These are phyloP conservation scores for Agaricus blazei DNA, from an alignment of 768 basidiomycete genomes.

Conservation along the genomic window DNA sequence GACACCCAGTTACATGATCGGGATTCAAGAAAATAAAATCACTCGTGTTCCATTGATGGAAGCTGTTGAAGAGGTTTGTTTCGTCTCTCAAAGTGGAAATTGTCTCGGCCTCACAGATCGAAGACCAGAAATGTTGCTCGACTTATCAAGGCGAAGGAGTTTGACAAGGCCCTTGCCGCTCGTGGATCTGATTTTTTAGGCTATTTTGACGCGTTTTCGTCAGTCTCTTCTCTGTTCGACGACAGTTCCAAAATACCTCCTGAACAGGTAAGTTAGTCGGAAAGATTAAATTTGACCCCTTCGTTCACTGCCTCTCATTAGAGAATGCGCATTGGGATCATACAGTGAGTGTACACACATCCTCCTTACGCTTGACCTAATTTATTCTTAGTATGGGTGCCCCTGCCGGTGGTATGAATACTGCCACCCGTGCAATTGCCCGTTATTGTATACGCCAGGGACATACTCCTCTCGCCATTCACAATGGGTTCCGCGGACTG, in stretches of 20 bases:
- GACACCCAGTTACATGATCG: slow-evolving; percentile 97
- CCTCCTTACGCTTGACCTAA: neutral
- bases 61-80: slow-evolving; percentile 77
- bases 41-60: slow-evolving; percentile 88
- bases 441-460: slow-evolving; percentile 92
- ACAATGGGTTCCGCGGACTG: slow-evolving; percentile 95
- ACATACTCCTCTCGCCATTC: slow-evolving; percentile 86
- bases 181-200: slow-evolving; percentile 92
- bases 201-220: slow-evolving; percentile 78
- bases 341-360: slow-evolving; percentile 60
- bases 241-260: slow-evolving; percentile 45
- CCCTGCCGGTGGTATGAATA: slow-evolving; percentile 98
- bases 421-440: slow-evolving; percentile 90
- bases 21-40: slow-evolving; percentile 93
- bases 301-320: slow-evolving; percentile 21
- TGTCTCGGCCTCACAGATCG: slow-evolving; percentile 1
- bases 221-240: slow-evolving; percentile 60
- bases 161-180: slow-evolving; percentile 79
- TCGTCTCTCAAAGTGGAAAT: neutral
- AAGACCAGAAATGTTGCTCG: slow-evolving; percentile 84
- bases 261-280: slow-evolving; percentile 32
- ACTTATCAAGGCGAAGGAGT: slow-evolving; percentile 81
- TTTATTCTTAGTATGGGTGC: slow-evolving; percentile 71
- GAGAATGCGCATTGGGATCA: slow-evolving; percentile 77
- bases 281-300: neutral